These are phyloP conservation scores for Orbilia oligospora DNA, from an alignment of 2,329 filamentous ascomycete genomes.

Conservation along the genomic window DNA sequence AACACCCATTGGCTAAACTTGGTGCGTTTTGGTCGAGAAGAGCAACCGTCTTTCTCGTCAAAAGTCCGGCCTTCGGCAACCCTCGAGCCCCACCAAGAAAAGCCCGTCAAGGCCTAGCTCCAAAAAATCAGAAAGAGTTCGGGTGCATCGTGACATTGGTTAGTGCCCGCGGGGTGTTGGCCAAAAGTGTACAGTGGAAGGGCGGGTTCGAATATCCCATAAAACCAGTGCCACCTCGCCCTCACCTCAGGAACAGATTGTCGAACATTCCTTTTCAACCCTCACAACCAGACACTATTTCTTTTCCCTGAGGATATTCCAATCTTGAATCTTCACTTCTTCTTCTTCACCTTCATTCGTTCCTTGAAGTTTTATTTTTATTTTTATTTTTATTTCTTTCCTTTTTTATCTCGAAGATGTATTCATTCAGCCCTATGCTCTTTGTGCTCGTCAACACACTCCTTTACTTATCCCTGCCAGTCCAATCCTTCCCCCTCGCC, in stretches of 20 bases:
- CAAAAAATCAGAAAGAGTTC: conserved; percentile 11
- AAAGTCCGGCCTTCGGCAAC: conserved; percentile 29
- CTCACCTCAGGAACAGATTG: conserved; percentile 24
- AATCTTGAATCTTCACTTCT: conserved; percentile 19
- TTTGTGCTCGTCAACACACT: conserved; percentile 56
- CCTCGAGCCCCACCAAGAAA: conserved; percentile 22
- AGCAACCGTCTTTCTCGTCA: conserved; percentile 37
- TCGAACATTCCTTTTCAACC: conserved; percentile 30
- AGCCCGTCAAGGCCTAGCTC: conserved; percentile 25
- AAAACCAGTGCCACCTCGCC: conserved; percentile 54
- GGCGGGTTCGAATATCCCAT: conserved; percentile 40
- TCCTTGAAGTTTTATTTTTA: conserved; percentile 31
- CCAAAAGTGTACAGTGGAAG: conserved; percentile 40
- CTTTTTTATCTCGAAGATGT: conserved; percentile 41
- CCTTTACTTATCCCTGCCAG: conserved; percentile 54
- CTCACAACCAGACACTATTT: conserved; percentile 1
- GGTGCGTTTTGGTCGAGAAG: conserved; percentile 35
- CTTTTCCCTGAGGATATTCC: conserved; percentile 29
- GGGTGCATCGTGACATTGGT: conserved; percentile 24
- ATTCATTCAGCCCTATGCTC: conserved; percentile 25
- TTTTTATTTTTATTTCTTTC: conserved; percentile 31
- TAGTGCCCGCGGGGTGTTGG: conserved; percentile 57
- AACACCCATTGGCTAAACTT: conserved; percentile 25
- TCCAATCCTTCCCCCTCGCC: conserved; percentile 42
- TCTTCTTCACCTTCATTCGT: conserved; percentile 15